Conservation (phyloP, 2,329 filamentous ascomycete genomes). For the Penicillium sp. region DNA sequence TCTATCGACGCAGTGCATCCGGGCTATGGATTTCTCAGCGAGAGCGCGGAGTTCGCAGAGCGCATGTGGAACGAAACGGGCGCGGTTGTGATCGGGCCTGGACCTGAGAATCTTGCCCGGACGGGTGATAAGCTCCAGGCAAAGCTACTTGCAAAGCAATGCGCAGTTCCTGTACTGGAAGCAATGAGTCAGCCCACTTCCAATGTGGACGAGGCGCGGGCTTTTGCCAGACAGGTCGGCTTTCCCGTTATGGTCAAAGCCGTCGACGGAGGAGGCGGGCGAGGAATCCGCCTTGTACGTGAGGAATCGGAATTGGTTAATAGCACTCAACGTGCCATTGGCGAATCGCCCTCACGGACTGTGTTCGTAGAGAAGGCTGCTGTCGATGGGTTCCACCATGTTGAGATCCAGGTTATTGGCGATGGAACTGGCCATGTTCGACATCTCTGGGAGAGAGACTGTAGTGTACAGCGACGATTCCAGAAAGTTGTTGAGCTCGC, state of each 20-base stretch:
- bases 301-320: constrained; percentile 45
- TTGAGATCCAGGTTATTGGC: constrained; percentile 62
- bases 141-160: constrained; percentile 51
- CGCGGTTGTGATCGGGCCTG: constrained; percentile 54
- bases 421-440: constrained; percentile 53
- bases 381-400: constrained; percentile 59
- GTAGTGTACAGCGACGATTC: constrained; percentile 59
- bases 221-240: constrained; percentile 59
- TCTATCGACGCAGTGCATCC: constrained; percentile 58
- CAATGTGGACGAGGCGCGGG: constrained; percentile 41
- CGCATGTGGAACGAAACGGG: constrained; percentile 51
- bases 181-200: constrained; percentile 48
- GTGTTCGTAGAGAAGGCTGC: constrained; percentile 64
- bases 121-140: constrained; percentile 59
- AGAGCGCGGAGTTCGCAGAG: constrained; percentile 52
- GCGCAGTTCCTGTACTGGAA: constrained; percentile 52
- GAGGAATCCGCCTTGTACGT: constrained; percentile 58
- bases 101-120: constrained; percentile 55
- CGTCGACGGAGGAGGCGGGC: constrained; percentile 62
- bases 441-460: constrained; percentile 61
- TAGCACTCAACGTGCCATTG: constrained; percentile 51
- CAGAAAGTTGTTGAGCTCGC: constrained; percentile 63
- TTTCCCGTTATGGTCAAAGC: constrained; percentile 63
- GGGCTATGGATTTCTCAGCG: constrained; percentile 63
- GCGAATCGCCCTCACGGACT: constrained; percentile 58